Conservation (phyloP, 2,329 filamentous ascomycete species). For the Sphaerulina musiva region DNA sequence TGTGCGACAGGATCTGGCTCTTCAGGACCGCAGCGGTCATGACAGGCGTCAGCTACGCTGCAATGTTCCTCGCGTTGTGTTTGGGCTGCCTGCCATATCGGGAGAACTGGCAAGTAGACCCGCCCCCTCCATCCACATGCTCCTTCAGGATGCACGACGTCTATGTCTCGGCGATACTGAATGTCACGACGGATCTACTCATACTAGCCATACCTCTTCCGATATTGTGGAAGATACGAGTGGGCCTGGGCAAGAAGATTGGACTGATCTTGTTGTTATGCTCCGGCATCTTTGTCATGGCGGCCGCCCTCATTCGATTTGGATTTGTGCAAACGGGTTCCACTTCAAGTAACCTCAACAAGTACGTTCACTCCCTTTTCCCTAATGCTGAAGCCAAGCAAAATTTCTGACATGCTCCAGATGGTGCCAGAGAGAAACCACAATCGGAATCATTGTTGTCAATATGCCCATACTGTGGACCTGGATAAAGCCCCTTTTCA, state of each 20-base stretch:
- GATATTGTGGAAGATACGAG: conserved; percentile 32
- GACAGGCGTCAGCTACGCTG: conserved; percentile 27
- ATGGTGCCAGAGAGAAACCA: conserved; percentile 36
- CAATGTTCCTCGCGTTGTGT: conserved; percentile 31
- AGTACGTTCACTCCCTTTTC: conserved; percentile 10
- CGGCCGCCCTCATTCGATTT: conserved; percentile 32
- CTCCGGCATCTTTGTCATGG: conserved; percentile 36
- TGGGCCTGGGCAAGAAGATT: conserved; percentile 31
- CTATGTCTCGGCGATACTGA: conserved; percentile 30
- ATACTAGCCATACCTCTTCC: conserved; percentile 33
- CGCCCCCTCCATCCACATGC: conserved; percentile 16
- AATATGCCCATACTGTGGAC: conserved; percentile 31
- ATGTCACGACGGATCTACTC: conserved; percentile 31
- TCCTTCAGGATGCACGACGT: conserved; percentile 11
- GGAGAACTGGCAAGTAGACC: conserved; percentile 29
- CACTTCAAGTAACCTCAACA: conserved; percentile 32
- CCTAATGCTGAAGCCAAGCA: not conserved
- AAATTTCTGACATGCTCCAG: conserved; percentile 1
- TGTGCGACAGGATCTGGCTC: conserved; percentile 28
- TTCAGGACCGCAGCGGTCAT: conserved; percentile 29
- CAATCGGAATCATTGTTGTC: conserved; percentile 34
- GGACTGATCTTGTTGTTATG: conserved; percentile 32
- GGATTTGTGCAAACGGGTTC: conserved; percentile 26
- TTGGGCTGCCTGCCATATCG: conserved; percentile 28
- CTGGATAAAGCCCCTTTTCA: not conserved